Conservation (phyloP, 768 basidiomycete genomes). For the Mrakia frigida region DNA sequence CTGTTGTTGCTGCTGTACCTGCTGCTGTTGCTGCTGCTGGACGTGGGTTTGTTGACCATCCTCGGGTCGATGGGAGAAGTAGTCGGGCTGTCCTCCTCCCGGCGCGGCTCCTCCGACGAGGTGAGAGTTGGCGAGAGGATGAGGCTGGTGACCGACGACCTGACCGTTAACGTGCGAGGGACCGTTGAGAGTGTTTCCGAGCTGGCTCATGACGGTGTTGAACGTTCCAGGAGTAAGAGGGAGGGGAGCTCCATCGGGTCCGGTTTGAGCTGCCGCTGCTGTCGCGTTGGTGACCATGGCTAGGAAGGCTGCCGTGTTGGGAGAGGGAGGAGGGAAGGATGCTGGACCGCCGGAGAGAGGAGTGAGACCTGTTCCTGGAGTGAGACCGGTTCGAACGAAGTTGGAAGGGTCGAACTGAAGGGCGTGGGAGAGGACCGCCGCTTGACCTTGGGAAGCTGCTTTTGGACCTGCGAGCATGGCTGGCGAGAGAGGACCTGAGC, state of each 20-base stretch:
- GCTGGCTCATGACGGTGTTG: slow-evolving; percentile 65
- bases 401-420: slow-evolving; percentile 68
- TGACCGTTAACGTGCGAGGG: slow-evolving; percentile 31
- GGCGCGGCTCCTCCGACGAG: neutral
- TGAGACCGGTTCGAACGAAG: slow-evolving; percentile 64
- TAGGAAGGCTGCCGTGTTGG: slow-evolving; percentile 86
- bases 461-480: slow-evolving; percentile 92
- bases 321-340: slow-evolving; percentile 74
- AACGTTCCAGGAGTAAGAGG: slow-evolving; percentile 45
- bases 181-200: slow-evolving; percentile 36
- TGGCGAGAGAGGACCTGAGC: slow-evolving; percentile 88
- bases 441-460: slow-evolving; percentile 28
- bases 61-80: slow-evolving; percentile 31
- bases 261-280: slow-evolving; percentile 32
- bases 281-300: slow-evolving; percentile 73
- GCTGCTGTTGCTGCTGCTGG: slow-evolving; percentile 28
- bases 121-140: slow-evolving; percentile 24
- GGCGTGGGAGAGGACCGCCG: slow-evolving; percentile 26
- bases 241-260: slow-evolving; percentile 13
- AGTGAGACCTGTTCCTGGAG: slow-evolving; percentile 53
- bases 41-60: slow-evolving; percentile 28
- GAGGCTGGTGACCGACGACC: slow-evolving; percentile 16
- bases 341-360: slow-evolving; percentile 53
- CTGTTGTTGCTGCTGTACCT: neutral
- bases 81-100: slow-evolving; percentile 22